A percentile compares a stretch with the other conserved stretches of the same genome.
phyloP scores from a whole-genome alignment of 2,329 filamentous ascomycete genomes.

The Botrytis paeoniae region DNA sequence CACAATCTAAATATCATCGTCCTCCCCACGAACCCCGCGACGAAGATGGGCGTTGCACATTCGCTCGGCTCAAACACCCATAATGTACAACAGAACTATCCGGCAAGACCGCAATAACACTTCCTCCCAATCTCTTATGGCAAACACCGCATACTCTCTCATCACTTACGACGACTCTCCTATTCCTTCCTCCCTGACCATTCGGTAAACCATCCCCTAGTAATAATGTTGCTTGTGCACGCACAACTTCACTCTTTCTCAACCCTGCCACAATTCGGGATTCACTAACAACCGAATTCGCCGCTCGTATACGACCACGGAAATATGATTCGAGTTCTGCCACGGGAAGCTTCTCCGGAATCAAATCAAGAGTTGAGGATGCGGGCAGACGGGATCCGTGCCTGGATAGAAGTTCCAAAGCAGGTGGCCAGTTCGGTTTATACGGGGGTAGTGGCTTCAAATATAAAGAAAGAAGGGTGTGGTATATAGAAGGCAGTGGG shows the following conservation, averaged over 20 bases:
- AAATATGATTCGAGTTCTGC: conserved; percentile 86
- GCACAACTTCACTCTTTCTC: conserved; percentile 75
- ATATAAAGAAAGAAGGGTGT: conserved; percentile 86
- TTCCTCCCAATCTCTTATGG: conserved; percentile 87
- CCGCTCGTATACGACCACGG: conserved; percentile 80
- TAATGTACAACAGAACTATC: conserved; percentile 81
- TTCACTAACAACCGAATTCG: conserved; percentile 78
- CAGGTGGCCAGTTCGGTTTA: conserved; percentile 70
- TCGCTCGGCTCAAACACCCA: conserved; percentile 64
- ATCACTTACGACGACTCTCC: conserved; percentile 77
- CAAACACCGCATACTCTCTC: conserved; percentile 90
- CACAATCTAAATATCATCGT: conserved; percentile 21
- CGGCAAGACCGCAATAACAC: conserved; percentile 84
- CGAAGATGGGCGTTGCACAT: conserved; percentile 37
- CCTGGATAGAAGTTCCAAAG: conserved; percentile 81
- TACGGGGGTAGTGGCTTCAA: conserved; percentile 75
- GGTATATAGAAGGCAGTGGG: conserved; percentile 76
- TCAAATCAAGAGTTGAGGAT: conserved; percentile 77
- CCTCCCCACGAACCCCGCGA: conserved; percentile 31
- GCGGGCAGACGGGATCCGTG: conserved; percentile 91
- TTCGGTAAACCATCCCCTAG: conserved; percentile 64
- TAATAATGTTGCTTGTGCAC: conserved; percentile 68
- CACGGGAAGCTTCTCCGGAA: conserved; percentile 77
- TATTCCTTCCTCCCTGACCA: conserved; percentile 54
- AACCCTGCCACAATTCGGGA: conserved; percentile 73